Conservation (phyloP, 257 asterid genomes). For the Fraxinus quadrangulata region DNA sequence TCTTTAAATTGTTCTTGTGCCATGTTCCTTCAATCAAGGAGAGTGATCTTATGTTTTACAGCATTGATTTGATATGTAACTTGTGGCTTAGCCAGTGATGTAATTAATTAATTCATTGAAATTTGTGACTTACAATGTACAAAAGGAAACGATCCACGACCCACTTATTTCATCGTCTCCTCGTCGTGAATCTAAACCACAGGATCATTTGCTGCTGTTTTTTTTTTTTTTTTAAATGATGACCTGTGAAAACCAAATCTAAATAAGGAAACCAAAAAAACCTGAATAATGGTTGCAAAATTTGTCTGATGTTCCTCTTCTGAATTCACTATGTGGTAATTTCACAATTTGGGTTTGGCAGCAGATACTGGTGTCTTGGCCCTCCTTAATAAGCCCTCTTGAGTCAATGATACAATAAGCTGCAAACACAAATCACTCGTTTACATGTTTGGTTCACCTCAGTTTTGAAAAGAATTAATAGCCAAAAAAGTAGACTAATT, state of each 20-base stretch:
- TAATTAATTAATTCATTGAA: too few species aligned
- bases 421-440: conserved; percentile 29
- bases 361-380: conserved; percentile 37
- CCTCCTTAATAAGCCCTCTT: conserved; percentile 85
- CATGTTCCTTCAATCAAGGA: too few species aligned
- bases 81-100: too few species aligned
- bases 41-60: too few species aligned
- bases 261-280: neutral
- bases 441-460: neutral
- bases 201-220: neutral
- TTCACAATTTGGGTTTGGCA: conserved; percentile 54
- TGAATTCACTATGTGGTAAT: neutral
- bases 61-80: too few species aligned
- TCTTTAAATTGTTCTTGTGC: neutral
- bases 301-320: conserved; percentile 8
- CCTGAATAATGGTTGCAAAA: neutral
- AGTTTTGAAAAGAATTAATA: neutral
- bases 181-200: neutral
- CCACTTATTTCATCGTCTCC: neutral
- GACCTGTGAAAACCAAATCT: neutral
- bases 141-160: neutral
- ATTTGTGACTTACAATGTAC: neutral
- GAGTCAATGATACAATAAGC: conserved; percentile 76
- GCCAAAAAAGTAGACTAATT: neutral
- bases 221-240: neutral